Evolutionary conservation across 1,284 basidiomycete genomes (phyloP), one percentile per base, ranked within the genome.

Genomic region (Moesziomyces antarcticus): DNA sequence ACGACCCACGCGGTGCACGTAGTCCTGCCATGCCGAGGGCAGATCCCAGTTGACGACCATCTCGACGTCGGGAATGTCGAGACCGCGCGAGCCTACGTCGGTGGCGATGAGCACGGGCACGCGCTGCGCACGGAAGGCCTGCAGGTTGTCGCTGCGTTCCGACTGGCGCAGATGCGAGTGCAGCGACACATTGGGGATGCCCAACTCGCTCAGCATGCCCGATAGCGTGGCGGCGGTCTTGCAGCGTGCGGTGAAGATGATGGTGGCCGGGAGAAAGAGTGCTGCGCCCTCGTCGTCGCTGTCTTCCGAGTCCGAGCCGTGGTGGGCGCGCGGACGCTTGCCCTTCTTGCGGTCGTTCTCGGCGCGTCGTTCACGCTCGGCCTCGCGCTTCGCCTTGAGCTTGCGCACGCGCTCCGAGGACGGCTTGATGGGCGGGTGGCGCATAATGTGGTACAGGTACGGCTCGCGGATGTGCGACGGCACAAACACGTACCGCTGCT

Each of bases 41-140:
- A 99, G 85, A 84, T 99, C 97, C 94, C 94, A 99, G 79, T 99
- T 99, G 52, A 99, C 89, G 30, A 99, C 87, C 46, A 99, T 91
- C 3, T 94, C 94, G 37, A 98, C 91, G 56, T 95, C 89, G 13
- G 83, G 83, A 16, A 84, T 76, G 57, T 84, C 83, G 50, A 84
- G 70, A 25, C 83, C 83, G 18, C 83, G 75, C 18, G 81, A 82
- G 30, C 82, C 83, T 7, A 84, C 77, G 54, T 84, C 83, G 21
- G 83, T 84, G 21, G 83, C 77, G 7, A 84, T 70, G 22, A 84
- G 72, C 5, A 84, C 63, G 6, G 77, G 78, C 1, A 78, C 78
- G 16, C 70, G 69, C 33, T 89, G 90, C 0, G 93, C 90, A 57
- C 93, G 89, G 86, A 99, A 99, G n/a, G 92, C 86, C 5, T 90